Evolutionary conservation across 768 basidiomycete genomes (phyloP).

Genomic region (Kwoniella dejecticola): DNA sequence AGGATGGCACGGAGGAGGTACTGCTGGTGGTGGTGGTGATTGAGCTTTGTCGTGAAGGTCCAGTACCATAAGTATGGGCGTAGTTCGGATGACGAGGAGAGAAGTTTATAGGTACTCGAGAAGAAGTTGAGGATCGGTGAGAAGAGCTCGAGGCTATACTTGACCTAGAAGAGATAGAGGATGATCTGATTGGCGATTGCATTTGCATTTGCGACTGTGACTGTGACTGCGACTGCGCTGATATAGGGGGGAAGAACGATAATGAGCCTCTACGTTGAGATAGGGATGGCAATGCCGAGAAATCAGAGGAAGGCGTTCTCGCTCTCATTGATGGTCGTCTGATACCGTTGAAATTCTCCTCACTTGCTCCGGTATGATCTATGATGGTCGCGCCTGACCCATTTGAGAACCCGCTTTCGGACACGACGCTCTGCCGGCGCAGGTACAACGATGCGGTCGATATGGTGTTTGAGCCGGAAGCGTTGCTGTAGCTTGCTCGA

Average conservation of each 20-base stretch:
- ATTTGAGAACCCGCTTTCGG: conserved; percentile 23
- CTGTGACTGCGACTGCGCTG: neutral
- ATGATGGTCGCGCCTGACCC: conserved; percentile 16
- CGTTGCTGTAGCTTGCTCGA: conserved; percentile 14
- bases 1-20: conserved; percentile 3
- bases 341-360: neutral
- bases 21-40: neutral
- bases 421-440: conserved; percentile 29
- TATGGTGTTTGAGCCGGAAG: conserved; percentile 18
- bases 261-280: conserved; percentile 11
- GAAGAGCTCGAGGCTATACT: conserved; percentile 8
- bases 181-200: conserved; percentile 5
- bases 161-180: conserved; percentile 11
- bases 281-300: neutral
- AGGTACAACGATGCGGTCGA: conserved; percentile 29
- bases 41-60: neutral
- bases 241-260: conserved; percentile 14
- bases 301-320: conserved; percentile 1
- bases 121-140: conserved; percentile 10
- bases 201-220: neutral
- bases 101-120: conserved; percentile 11
- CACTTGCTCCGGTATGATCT: neutral
- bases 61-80: neutral
- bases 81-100: conserved; percentile 16
- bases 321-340: conserved; percentile 1